phyloP scores from a whole-genome alignment of 805 yeast genomes.

The Candida methanosorbosa region DNA sequence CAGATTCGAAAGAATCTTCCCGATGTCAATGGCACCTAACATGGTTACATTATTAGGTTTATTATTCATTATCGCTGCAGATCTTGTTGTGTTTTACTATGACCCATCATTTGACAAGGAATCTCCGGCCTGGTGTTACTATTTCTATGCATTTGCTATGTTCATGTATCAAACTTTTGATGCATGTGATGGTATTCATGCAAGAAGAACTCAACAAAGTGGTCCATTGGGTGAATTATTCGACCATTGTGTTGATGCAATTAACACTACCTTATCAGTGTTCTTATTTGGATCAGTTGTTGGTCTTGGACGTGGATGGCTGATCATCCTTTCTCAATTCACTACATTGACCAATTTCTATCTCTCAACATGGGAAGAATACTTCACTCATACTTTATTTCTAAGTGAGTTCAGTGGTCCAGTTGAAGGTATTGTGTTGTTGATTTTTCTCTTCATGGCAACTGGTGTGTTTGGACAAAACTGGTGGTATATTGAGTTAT shows the following conservation, averaged over 20 bases:
- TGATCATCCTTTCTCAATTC: constrained; percentile 55
- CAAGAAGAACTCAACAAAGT: constrained; percentile 89
- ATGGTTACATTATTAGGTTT: constrained; percentile 79
- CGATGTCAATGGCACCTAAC: constrained; percentile 88
- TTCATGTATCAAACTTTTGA: constrained; percentile 93
- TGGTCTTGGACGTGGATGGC: constrained; percentile 63
- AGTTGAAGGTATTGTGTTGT: constrained; percentile 80
- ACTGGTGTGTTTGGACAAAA: constrained; percentile 68
- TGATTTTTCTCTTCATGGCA: constrained; percentile 41
- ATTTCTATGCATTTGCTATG: constrained; percentile 69
- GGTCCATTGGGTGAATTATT: constrained; percentile 93
- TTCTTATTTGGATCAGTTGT: constrained; percentile 69
- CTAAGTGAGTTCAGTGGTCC: constrained; percentile 84
- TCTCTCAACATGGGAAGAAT: constrained; percentile 92
- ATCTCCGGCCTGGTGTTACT: constrained; percentile 71
- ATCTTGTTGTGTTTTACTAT: constrained; percentile 54
- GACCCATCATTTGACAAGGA: constrained; percentile 59
- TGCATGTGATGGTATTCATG: constrained; percentile 94
- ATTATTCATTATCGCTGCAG: constrained; percentile 56
- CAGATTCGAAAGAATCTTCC: constrained; percentile 64
- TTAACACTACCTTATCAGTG: constrained; percentile 66
- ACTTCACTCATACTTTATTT: constrained; percentile 76
- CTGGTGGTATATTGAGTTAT: constrained; percentile 44
- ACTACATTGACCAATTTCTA: constrained; percentile 77
- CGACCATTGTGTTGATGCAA: constrained; percentile 75